Percentiles rank a stretch among this genome's conserved stretches.
phyloP scores from a whole-genome alignment of 2,329 filamentous ascomycete genomes.

The Trichoderma polysporum region DNA sequence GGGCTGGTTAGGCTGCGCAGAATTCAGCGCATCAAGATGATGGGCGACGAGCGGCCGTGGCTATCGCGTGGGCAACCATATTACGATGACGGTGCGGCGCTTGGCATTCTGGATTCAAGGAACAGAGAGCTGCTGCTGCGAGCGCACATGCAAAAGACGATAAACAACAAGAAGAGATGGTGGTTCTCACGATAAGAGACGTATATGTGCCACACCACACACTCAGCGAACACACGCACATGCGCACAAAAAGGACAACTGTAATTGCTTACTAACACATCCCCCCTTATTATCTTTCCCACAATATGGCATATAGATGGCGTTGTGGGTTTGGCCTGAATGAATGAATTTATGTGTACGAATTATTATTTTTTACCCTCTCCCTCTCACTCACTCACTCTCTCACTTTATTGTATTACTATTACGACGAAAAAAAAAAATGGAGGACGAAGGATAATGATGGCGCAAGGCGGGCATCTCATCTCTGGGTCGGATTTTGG shows the following conservation, averaged over 20 bases:
- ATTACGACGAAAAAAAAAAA: not conserved
- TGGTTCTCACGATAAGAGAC: constrained; percentile 22
- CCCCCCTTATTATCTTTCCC: not conserved
- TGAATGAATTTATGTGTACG: not conserved
- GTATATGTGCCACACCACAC: not conserved
- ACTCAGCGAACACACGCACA: not conserved
- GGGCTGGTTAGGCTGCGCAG: constrained; percentile 80
- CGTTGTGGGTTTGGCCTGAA: not conserved
- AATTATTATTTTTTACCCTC: not conserved
- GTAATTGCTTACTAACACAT: not conserved
- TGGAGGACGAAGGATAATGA: not conserved
- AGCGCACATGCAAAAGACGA: constrained; percentile 50
- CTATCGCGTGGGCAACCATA: constrained; percentile 43
- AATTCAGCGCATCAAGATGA: constrained; percentile 89
- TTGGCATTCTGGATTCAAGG: constrained; percentile 52
- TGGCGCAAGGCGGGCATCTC: not conserved
- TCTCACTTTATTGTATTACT: not conserved
- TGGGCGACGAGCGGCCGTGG: constrained; percentile 42
- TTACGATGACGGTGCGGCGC: constrained; percentile 46
- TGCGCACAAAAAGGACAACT: not conserved
- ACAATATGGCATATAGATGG: constrained; percentile 15
- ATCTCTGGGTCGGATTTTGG: not conserved
- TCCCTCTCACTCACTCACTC: not conserved
- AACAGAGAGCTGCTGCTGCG: constrained; percentile 56
- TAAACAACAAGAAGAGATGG: constrained; percentile 37